phyloP scores from a whole-genome alignment of 2,329 filamentous ascomycete genomes.

The Fusarium dlaminii region DNA sequence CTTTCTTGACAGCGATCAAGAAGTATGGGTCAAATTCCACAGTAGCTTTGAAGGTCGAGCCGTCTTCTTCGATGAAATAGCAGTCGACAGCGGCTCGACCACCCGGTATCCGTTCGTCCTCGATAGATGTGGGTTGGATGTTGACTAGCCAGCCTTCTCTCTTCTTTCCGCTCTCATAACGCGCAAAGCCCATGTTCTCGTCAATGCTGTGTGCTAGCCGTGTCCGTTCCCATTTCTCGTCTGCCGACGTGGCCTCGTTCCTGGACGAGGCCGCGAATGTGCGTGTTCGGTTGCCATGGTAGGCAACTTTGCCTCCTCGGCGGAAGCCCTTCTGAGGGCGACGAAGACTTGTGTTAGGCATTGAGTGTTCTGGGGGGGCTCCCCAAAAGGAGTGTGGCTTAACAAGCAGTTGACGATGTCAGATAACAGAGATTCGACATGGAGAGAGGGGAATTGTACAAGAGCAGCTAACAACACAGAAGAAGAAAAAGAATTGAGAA shows the following conservation, averaged over 20 bases:
- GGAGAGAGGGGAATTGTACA: constrained; percentile 2
- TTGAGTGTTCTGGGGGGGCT: constrained; percentile 40
- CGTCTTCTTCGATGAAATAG: constrained; percentile 93
- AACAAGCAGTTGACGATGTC: constrained; percentile 27
- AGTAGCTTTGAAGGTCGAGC: constrained; percentile 93
- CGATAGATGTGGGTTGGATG: constrained; percentile 87
- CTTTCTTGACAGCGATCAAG: constrained; percentile 86
- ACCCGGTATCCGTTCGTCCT: constrained; percentile 84
- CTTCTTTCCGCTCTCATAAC: constrained; percentile 86
- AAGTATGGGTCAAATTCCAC: constrained; percentile 98
- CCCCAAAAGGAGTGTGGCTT: constrained; percentile 35
- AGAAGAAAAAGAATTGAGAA: constrained; percentile 7
- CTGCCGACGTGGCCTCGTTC: constrained; percentile 86
- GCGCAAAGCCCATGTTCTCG: constrained; percentile 91
- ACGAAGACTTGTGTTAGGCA: constrained; percentile 70
- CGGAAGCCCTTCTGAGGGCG: constrained; percentile 73
- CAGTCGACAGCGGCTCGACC: constrained; percentile 93
- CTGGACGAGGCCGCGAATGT: constrained; percentile 83
- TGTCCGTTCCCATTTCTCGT: constrained; percentile 90
- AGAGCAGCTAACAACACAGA: not conserved
- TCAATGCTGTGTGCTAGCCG: constrained; percentile 89
- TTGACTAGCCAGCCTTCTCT: constrained; percentile 95
- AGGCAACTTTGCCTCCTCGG: constrained; percentile 73
- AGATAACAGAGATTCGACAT: constrained; percentile 24
- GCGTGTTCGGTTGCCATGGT: constrained; percentile 75